phyloP scores from a whole-genome alignment of 352 stramenopile species.

The Pythium aristosporum region DNA sequence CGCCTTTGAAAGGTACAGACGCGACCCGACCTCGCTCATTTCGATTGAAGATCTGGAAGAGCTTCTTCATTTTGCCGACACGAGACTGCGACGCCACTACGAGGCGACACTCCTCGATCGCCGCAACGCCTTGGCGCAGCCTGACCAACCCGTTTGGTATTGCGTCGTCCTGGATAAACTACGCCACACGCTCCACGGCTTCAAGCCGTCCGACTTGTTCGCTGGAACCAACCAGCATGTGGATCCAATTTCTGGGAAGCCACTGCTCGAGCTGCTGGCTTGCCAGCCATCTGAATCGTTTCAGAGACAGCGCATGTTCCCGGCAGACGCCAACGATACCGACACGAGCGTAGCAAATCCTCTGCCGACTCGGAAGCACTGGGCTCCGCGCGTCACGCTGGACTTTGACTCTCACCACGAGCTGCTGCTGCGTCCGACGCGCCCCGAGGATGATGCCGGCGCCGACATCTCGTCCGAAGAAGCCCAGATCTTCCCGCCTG shows the following conservation, averaged over 20 bases:
- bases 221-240: neutral
- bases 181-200: constrained; percentile 21
- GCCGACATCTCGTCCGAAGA: constrained; percentile 45
- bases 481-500: constrained; percentile 45
- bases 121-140: neutral
- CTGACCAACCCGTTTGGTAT: constrained; percentile 21
- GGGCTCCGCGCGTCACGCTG: constrained; percentile 39
- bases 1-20: constrained; percentile 1
- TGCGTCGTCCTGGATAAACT: constrained; percentile 43
- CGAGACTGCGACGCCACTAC: constrained; percentile 11
- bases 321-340: neutral
- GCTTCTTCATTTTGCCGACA: constrained; percentile 17
- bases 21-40: constrained; percentile 5
- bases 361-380: constrained; percentile 3
- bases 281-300: constrained; percentile 28
- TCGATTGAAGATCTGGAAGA: constrained; percentile 25
- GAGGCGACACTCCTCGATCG: neutral
- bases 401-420: constrained; percentile 36
- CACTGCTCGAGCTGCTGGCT: constrained; percentile 25
- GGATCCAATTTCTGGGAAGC: neutral
- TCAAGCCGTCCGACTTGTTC: constrained; percentile 12
- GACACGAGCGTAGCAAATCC: neutral
- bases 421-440: constrained; percentile 36
- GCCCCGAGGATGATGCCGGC: constrained; percentile 23
- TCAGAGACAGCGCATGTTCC: constrained; percentile 2